Evolutionary conservation across 306 rosid genomes (phyloP), one percentile per base, ranked within the genome.

Genomic region (Cucumis cinereus): DNA sequence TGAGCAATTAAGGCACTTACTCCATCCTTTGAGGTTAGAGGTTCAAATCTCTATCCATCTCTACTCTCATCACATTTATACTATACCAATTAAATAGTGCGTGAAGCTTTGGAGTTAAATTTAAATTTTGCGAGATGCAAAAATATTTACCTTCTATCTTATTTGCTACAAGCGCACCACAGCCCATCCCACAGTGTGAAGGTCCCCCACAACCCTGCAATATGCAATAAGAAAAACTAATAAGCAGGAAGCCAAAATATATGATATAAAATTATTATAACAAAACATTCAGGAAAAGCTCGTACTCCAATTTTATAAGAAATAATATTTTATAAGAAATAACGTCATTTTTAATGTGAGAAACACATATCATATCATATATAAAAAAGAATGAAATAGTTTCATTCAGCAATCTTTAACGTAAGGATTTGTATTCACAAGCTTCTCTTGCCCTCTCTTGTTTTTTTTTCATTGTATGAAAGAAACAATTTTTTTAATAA

Each of bases 201-300:
- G 96, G 90, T 24, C 96, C 99, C 61, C 97, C 95, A 82, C 96
- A 94, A 54, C 88, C 92, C 99, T 94, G 80, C 81, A 80, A 68
- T 53, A 82, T 24, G 45, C 81, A 84, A 79, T 49, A 74, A 69
- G 23, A 43, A 50, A 81, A 72, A 30, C 54, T 73, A 80, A 73
- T 76, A 54, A 77, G 79, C 20, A 72, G 59, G 75, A 41, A 57
- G 30, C n/a, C 45, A 1, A 78, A 78, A 60, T 3, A 55, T 55
- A 0, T 35, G 20, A 2, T 14, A 54, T 30, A 49, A 69, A 20
- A 54, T 22, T 40, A 52, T 20, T 73, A 80, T 20, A 80, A 75
- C 19, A 67, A 77, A 36, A 43, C 57, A 6, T 19, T 4, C 8
- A 41, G 49, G 50, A 19, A 5, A 40, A 43, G 35, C 14, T 6